A percentile compares a stretch with the other conserved stretches of the same genome.
phyloP scores from a whole-genome alignment of 1,284 basidiomycete genomes.

The Cutaneotrichosporon daszewskae region DNA sequence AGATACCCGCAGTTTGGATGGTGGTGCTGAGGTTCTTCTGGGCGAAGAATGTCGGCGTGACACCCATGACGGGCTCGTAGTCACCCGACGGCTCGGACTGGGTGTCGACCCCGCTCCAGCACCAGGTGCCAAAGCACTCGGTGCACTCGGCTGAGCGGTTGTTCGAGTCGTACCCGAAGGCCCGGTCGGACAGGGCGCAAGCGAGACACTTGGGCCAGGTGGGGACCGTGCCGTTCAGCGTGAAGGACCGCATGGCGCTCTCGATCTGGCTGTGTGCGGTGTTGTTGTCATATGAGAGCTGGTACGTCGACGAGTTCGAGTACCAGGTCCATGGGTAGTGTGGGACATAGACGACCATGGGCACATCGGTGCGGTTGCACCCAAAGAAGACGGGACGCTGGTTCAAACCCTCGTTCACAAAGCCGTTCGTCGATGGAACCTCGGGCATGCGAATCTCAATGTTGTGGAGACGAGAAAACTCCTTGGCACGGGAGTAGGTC shows the following conservation, averaged over 20 bases:
- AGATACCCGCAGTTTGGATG: constrained; percentile 3
- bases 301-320: constrained; percentile 46
- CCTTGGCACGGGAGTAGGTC: constrained; percentile 31
- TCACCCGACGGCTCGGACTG: constrained; percentile 14
- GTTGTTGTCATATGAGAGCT: constrained; percentile 46
- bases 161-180: constrained; percentile 30
- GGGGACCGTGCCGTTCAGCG: constrained; percentile 40
- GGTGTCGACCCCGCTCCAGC: constrained; percentile 41
- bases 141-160: constrained; percentile 39
- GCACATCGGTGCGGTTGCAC: constrained; percentile 45
- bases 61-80: constrained; percentile 22
- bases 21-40: constrained; percentile 14
- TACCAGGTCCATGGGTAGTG: constrained; percentile 49
- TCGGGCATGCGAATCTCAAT: constrained; percentile 45
- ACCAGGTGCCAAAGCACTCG: constrained; percentile 44
- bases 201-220: constrained; percentile 47
- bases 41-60: constrained; percentile 26
- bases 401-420: constrained; percentile 53
- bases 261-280: constrained; percentile 34
- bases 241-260: constrained; percentile 34
- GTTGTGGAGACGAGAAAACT: constrained; percentile 26
- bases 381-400: constrained; percentile 50
- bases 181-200: constrained; percentile 49
- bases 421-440: constrained; percentile 50
- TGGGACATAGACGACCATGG: constrained; percentile 49